phyloP scores from a whole-genome alignment of 352 stramenopile species.

The Phytophthora macrochlamydospora region DNA sequence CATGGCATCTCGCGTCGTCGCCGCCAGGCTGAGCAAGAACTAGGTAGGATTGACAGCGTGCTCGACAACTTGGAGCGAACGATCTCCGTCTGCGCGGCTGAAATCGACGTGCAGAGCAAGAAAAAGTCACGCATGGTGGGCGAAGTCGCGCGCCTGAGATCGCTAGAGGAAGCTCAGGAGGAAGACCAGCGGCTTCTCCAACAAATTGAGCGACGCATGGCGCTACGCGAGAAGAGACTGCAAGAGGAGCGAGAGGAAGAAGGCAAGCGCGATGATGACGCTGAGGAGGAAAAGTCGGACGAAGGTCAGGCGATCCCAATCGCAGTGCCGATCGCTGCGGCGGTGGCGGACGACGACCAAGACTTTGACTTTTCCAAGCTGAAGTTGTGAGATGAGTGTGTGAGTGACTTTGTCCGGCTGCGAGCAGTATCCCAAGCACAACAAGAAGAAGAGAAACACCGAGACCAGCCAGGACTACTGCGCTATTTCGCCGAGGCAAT shows the following conservation, averaged over 20 bases:
- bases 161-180: background rate
- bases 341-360: background rate
- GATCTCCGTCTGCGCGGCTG: background rate
- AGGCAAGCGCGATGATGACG: background rate
- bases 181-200: background rate
- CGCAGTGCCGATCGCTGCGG: background rate
- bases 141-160: background rate
- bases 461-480: no score
- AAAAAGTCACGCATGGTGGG: background rate
- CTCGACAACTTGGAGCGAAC: background rate
- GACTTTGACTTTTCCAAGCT: background rate
- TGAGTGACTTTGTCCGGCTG: no score
- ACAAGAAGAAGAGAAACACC: no score
- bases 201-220: background rate
- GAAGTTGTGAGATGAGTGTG: background rate
- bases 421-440: no score
- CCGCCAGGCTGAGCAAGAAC: background rate
- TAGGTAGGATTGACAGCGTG: background rate
- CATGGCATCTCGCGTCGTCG: background rate
- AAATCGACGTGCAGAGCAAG: background rate
- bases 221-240: background rate
- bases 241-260: background rate
- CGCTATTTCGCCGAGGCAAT: no score
- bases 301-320: background rate
- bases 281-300: background rate